phyloP scores from a whole-genome alignment of 805 yeast genomes.

The Dipodascopsis uninucleata region DNA sequence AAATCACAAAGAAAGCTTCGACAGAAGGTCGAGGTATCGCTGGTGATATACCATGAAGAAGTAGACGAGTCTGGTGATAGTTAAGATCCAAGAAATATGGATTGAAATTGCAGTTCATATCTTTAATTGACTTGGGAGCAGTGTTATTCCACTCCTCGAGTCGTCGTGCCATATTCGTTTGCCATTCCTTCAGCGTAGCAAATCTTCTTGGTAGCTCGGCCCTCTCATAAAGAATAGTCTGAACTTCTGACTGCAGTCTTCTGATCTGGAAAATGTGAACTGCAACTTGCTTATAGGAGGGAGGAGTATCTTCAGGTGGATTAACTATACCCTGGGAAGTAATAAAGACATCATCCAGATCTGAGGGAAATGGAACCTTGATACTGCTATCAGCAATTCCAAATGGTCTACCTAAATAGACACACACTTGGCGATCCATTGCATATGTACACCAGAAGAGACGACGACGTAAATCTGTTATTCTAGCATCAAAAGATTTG shows the following conservation, averaged over 20 bases:
- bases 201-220: constrained; percentile 68
- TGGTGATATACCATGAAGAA: constrained; percentile 76
- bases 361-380: constrained; percentile 66
- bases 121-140: constrained; percentile 53
- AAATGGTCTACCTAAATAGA: constrained; percentile 81
- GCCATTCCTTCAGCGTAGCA: constrained; percentile 58
- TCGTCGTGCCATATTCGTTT: constrained; percentile 46
- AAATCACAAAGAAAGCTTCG: constrained; percentile 54
- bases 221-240: constrained; percentile 64
- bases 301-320: constrained; percentile 30
- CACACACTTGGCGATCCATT: constrained; percentile 79
- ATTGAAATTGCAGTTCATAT: constrained; percentile 74
- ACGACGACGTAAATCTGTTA: constrained; percentile 66
- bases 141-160: constrained; percentile 61
- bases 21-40: constrained; percentile 52
- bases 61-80: constrained; percentile 68
- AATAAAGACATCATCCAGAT: constrained; percentile 68
- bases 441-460: constrained; percentile 88
- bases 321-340: constrained; percentile 35
- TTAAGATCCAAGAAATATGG: constrained; percentile 66
- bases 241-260: constrained; percentile 72
- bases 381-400: constrained; percentile 83
- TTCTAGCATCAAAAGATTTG: constrained; percentile 46
- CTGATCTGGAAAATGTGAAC: constrained; percentile 66
- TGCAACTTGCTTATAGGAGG: constrained; percentile 64